phyloP scores from a whole-genome alignment of 495 filamentous ascomycete genomes.

The Penicillium waksmanii region DNA sequence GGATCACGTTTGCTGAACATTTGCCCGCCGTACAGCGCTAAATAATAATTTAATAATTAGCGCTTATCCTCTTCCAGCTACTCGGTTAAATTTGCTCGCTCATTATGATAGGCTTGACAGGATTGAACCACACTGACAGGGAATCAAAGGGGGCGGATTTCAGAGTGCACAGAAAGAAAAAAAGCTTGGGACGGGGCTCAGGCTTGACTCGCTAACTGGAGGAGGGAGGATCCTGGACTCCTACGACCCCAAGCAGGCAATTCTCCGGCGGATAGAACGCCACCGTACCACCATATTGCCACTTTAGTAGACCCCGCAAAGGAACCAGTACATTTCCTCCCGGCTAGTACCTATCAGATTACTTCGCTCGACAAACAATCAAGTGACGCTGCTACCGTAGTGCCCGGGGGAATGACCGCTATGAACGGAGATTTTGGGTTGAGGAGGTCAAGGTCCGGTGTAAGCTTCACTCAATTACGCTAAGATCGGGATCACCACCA shows the following conservation, averaged over 20 bases:
- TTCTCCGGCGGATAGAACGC: constrained; percentile 27
- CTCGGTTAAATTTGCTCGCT: constrained; percentile 20
- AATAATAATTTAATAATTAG: constrained; percentile 7
- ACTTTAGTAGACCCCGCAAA: constrained; percentile 22
- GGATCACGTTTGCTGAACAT: constrained; percentile 13
- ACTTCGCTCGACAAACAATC: constrained; percentile 28
- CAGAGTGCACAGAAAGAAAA: constrained; percentile 10
- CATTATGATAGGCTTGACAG: constrained; percentile 20
- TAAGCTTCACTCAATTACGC: constrained; percentile 36
- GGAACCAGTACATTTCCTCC: constrained; percentile 26
- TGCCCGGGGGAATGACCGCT: constrained; percentile 20
- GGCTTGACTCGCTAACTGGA: constrained; percentile 16
- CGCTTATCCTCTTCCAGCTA: constrained; percentile 19
- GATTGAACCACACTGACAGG: constrained; percentile 14
- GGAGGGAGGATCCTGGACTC: neutral
- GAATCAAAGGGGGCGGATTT: constrained; percentile 10
- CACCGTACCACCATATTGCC: constrained; percentile 15
- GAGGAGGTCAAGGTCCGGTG: constrained; percentile 30
- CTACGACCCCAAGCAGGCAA: constrained; percentile 15
- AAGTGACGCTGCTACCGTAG: constrained; percentile 30
- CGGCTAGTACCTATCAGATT: constrained; percentile 20
- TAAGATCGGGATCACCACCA: constrained; percentile 26
- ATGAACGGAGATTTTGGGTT: constrained; percentile 22
- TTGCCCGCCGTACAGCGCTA: constrained; percentile 13
- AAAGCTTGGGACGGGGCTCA: constrained; percentile 9